Evolutionary conservation across 257 asterid species (phyloP).

Genomic region (Cruciata laevipes): DNA sequence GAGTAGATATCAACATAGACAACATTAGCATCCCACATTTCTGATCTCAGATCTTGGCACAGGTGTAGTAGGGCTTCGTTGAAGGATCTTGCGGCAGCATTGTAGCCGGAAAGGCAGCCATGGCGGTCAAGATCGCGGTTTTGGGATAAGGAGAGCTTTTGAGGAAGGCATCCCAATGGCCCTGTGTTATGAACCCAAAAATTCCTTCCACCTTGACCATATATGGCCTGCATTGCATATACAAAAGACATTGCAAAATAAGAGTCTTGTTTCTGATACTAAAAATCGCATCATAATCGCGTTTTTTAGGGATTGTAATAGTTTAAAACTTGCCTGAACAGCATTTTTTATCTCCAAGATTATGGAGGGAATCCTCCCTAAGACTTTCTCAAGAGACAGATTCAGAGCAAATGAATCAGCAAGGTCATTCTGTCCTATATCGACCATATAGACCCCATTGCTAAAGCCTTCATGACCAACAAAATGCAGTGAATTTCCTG

Average conservation of each 20-base stretch:
- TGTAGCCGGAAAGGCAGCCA: constrained; percentile 66
- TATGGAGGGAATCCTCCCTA: constrained; percentile 52
- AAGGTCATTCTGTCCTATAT: constrained; percentile 88
- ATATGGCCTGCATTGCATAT: constrained; percentile 36
- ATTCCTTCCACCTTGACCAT: constrained; percentile 64
- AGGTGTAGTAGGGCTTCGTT: constrained; percentile 50
- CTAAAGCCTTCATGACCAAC: constrained; percentile 42
- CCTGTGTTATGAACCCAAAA: constrained; percentile 95
- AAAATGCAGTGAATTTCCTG: constrained; percentile 40
- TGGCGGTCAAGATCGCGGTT: constrained; percentile 40
- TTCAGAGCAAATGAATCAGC: constrained; percentile 60
- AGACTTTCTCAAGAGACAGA: constrained; percentile 54
- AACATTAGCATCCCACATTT: constrained; percentile 50
- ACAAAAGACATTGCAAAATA: not conserved
- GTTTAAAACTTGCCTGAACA: constrained; percentile 38
- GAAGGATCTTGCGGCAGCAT: constrained; percentile 56
- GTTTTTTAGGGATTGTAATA: not conserved
- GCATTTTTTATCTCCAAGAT: constrained; percentile 56
- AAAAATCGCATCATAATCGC: not conserved
- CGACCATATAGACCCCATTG: constrained; percentile 68
- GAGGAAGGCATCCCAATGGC: constrained; percentile 88
- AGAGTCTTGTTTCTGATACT: not conserved
- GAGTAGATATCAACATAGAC: constrained; percentile 78
- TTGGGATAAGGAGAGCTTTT: constrained; percentile 42
- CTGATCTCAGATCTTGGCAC: constrained; percentile 43